Conservation (phyloP, 306 rosid species). For the Lotus japonicus region DNA sequence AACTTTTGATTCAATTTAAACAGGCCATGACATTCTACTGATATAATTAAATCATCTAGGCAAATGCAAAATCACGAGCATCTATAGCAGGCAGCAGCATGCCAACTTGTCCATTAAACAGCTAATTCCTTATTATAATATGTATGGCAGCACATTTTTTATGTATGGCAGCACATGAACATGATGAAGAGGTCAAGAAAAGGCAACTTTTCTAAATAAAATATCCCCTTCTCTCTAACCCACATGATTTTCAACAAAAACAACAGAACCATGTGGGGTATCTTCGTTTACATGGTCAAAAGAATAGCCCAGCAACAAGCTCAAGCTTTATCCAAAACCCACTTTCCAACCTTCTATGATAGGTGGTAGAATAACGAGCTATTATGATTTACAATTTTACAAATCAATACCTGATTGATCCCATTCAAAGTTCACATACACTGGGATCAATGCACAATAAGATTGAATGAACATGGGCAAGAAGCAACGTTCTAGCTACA, state of each 20-base stretch:
- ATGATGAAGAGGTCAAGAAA: constrained; percentile 23
- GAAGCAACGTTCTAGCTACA: constrained; percentile 35
- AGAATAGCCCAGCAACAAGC: constrained; percentile 53
- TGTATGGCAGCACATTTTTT: constrained; percentile 17
- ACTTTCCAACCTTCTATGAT: constrained; percentile 42
- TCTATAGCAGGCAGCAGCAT: no score
- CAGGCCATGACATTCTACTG: no score
- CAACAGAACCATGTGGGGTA: constrained; percentile 75
- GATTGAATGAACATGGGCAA: constrained; percentile 28
- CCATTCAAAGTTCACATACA: constrained; percentile 32
- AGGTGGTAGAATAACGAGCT: constrained; percentile 40
- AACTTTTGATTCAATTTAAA: no score
- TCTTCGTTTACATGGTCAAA: constrained; percentile 50
- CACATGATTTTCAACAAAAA: constrained; percentile 72
- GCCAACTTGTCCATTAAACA: constrained; percentile 17
- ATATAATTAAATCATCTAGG: no score
- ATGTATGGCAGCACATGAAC: constrained; percentile 21
- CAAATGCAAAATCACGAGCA: no score
- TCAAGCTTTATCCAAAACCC: constrained; percentile 45
- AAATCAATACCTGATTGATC: constrained; percentile 47
- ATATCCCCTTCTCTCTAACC: constrained; percentile 43
- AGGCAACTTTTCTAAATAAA: constrained; percentile 23
- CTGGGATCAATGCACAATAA: constrained; percentile 32
- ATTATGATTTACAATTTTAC: constrained; percentile 89
- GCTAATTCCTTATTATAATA: constrained; percentile 19